Conservation (phyloP, 139 green algal species). For the Chlorella sorokiniana region DNA sequence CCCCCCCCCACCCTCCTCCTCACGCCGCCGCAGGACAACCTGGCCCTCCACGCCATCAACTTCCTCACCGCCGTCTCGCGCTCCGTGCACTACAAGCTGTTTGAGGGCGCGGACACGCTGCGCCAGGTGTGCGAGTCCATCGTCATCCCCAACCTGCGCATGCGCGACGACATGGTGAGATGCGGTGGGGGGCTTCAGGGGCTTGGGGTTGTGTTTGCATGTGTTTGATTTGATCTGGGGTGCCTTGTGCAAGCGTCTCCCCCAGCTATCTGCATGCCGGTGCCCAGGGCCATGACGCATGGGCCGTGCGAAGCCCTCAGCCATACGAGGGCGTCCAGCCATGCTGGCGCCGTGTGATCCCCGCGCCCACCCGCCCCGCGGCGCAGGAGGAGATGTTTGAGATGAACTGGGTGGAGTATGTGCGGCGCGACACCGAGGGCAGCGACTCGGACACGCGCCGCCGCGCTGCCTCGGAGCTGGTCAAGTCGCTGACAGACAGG, state of each 20-base stretch:
- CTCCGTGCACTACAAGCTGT: slow-evolving; percentile 85
- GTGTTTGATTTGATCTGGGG: not conserved
- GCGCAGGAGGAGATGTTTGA: slow-evolving; percentile 94
- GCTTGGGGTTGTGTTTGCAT: not conserved
- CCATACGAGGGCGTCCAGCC: no score
- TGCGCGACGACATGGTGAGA: slow-evolving; percentile 55
- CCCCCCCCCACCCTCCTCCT: not conserved
- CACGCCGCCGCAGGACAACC: slow-evolving; percentile 79
- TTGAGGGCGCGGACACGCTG: slow-evolving; percentile 60
- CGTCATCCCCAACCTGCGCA: slow-evolving; percentile 86
- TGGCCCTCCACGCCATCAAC: slow-evolving; percentile 90
- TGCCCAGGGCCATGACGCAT: no score
- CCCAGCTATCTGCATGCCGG: no score
- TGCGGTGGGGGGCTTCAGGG: not conserved
- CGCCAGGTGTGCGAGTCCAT: slow-evolving; percentile 85
- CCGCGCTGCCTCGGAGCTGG: slow-evolving; percentile 90
- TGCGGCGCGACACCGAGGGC: slow-evolving; percentile 93
- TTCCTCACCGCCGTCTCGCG: slow-evolving; percentile 92
- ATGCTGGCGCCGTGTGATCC: no score
- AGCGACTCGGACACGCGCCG: slow-evolving; percentile 93
- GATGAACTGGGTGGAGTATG: slow-evolving; percentile 95
- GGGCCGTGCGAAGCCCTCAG: no score
- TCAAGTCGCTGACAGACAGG: slow-evolving; percentile 79
- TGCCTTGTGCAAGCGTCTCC: no score
- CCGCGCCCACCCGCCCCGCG: slow-evolving; percentile 33